Evolutionary conservation across 805 yeast species (phyloP).

Genomic region (Candida vartiovaarae): DNA sequence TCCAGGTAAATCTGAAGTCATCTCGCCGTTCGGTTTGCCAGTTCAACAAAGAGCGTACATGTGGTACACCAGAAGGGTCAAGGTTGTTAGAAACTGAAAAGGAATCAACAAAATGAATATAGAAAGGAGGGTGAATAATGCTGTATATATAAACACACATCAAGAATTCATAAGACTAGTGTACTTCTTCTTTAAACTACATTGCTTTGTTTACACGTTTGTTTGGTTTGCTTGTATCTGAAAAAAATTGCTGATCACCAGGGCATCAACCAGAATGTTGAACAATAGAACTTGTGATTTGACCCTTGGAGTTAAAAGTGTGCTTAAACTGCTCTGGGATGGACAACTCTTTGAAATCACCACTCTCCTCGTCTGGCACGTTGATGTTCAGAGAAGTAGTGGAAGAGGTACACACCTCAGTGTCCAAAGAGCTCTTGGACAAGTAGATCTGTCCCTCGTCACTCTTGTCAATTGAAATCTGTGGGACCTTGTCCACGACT

Average conservation of each 20-base stretch:
- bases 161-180: background rate
- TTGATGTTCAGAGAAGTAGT: conserved; percentile 83
- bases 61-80: conserved; percentile 80
- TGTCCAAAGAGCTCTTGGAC: conserved; percentile 59
- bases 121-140: background rate
- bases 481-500: conserved; percentile 73
- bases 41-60: conserved; percentile 91
- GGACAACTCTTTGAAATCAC: conserved; percentile 72
- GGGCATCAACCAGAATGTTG: conserved; percentile 64
- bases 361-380: conserved; percentile 63
- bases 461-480: conserved; percentile 81
- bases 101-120: background rate
- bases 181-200: background rate
- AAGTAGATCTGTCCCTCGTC: conserved; percentile 81
- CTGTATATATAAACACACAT: background rate
- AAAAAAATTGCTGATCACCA: too few relatives aligned
- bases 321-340: conserved; percentile 92
- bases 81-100: conserved; percentile 11
- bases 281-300: conserved; percentile 62
- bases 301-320: conserved; percentile 48
- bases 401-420: conserved; percentile 77
- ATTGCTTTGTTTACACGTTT: too few relatives aligned
- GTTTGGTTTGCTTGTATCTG: too few relatives aligned
- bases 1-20: conserved; percentile 94
- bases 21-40: conserved; percentile 76